Evolutionary conservation across 2,329 filamentous ascomycete genomes (phyloP).

Genomic region (Colletotrichum gloeosporioides): DNA sequence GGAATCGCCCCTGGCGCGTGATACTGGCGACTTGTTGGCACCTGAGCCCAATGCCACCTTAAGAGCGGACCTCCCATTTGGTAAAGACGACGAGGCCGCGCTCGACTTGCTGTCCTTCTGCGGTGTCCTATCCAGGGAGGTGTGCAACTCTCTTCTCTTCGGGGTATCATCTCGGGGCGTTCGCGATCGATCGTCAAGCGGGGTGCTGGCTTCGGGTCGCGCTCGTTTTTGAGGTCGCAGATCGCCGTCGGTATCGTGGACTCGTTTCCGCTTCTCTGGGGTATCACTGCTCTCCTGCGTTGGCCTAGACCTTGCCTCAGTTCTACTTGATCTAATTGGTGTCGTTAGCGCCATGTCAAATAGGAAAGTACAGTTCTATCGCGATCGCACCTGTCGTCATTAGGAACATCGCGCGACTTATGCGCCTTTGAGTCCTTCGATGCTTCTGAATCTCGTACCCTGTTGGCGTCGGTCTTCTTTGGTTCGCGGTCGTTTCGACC

Average conservation of each 20-base stretch:
- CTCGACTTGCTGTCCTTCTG: conserved; percentile 31
- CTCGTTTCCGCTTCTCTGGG: conserved; percentile 53
- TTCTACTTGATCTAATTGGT: background rate
- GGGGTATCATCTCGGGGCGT: conserved; percentile 37
- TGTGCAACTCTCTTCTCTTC: conserved; percentile 32
- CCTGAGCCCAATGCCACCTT: conserved; percentile 32
- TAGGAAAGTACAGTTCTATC: background rate
- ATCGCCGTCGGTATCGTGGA: conserved; percentile 48
- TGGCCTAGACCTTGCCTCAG: background rate
- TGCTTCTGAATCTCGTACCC: conserved; percentile 26
- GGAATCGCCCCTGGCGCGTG: conserved; percentile 44
- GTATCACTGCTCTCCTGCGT: conserved; percentile 24
- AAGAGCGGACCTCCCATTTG: conserved; percentile 41
- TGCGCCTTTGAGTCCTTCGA: conserved; percentile 33
- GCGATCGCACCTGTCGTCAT: conserved; percentile 34
- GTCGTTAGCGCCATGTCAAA: background rate
- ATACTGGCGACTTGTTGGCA: conserved; percentile 38
- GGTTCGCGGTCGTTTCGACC: conserved; percentile 14
- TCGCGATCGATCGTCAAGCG: conserved; percentile 35
- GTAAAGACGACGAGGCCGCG: conserved; percentile 31
- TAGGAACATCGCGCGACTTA: conserved; percentile 31
- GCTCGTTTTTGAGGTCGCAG: conserved; percentile 51
- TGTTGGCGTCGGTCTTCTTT: conserved; percentile 29
- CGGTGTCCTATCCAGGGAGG: conserved; percentile 31
- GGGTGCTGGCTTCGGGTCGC: conserved; percentile 42